phyloP scores from a whole-genome alignment of 2,329 filamentous ascomycete species.

The Hypoxylon sp. region DNA sequence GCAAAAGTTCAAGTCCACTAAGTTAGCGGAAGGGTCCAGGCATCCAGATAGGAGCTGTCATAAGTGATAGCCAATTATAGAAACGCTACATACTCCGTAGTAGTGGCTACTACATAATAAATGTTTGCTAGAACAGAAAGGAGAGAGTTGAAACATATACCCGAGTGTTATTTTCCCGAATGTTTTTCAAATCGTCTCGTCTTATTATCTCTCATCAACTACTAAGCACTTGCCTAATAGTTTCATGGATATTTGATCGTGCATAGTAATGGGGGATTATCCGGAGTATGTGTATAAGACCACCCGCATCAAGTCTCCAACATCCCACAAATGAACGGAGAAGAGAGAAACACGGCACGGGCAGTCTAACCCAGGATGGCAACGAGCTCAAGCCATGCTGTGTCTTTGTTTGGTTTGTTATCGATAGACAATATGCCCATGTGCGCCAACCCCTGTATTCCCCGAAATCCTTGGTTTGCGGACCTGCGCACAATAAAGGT shows the following conservation, averaged over 20 bases:
- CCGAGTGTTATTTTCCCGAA: not conserved
- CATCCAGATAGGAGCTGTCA: conserved; percentile 1
- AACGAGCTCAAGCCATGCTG: conserved; percentile 19
- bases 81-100: not conserved
- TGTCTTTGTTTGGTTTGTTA: not conserved
- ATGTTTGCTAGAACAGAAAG: not conserved
- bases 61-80: conserved; percentile 15
- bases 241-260: not conserved
- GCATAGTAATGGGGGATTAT: not conserved
- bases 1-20: not conserved
- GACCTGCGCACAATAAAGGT: conserved; percentile 27
- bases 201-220: not conserved
- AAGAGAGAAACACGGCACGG: conserved; percentile 6
- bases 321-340: conserved; percentile 8
- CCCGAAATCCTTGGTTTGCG: conserved; percentile 12
- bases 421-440: conserved; percentile 33
- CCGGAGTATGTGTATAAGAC: not conserved
- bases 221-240: not conserved
- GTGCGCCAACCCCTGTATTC: conserved; percentile 19
- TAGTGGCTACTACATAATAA: not conserved
- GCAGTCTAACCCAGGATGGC: conserved; percentile 14
- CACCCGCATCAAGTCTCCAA: not conserved
- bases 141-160: not conserved
- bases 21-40: conserved; percentile 8
- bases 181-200: not conserved